Evolutionary conservation across 2,329 filamentous ascomycete genomes (phyloP), one percentile per base, ranked within the genome.

Genomic region (Fusarium coffeatum): DNA sequence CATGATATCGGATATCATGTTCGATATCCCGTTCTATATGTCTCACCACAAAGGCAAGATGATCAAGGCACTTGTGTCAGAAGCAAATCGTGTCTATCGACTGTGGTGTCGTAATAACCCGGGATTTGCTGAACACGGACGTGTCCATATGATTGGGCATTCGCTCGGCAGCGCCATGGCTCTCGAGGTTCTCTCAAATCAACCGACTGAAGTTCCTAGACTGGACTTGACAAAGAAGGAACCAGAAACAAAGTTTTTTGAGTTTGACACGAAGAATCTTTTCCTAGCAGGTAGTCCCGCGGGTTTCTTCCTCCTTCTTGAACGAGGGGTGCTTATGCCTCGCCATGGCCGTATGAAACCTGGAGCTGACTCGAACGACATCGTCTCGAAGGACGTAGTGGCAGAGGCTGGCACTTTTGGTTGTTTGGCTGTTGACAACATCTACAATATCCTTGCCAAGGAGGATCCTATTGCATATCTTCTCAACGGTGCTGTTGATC

Each of bases 11-110:
- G 96, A 99, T 78, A 93, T 99, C 73, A 98, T 99, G 93, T 91
- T 98, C 51, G 96, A 99, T 78, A 95, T 99, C 51, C 96, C 96
- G 0, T 98, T 97, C 78, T 99, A 98, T 81, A 90, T 99, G 81
- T 98, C 95, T 1, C 92, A 97, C 63, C 95, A 98, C 80, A 97
- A 98, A 76, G 88, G 91, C 6, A 97, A 94, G 79, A 98, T 99
- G 94, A 92, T 97, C 53, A 87, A 90, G 45, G 94, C 96, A 2
- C 90, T 98, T 49, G 90, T 97, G 42, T 87, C 87, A 62, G 96
- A 99, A 81, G 95, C 96, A 10, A 99, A 99, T 76, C 89, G 95
- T 8, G 93, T 99, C n/a, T 98, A 97, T 78, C 89, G 92, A 20
- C 86, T 98, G 2, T 99, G 96, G 96, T 98, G 94, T 76, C 87